A percentile compares a stretch with the other conserved stretches of the same genome.
Conservation (phyloP, 169 alveolate species). For the Eimeria necatrix region DNA sequence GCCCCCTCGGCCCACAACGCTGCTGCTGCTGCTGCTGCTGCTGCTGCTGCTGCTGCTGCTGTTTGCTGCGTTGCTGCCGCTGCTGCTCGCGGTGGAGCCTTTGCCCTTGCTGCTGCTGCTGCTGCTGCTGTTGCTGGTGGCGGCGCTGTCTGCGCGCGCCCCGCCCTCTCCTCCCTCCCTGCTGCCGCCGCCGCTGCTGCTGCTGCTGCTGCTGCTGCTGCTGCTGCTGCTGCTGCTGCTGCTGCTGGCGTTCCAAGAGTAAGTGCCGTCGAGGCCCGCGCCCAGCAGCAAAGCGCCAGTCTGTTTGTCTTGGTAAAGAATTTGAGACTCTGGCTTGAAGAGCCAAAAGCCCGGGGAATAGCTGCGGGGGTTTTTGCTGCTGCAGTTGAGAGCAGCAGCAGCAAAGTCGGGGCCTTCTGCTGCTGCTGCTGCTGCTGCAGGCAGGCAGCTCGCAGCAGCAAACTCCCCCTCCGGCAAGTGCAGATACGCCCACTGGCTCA, state of each 20-base stretch:
- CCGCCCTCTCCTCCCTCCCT: too few species aligned
- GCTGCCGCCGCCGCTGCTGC: neutral
- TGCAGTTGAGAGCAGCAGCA: constrained; percentile 80
- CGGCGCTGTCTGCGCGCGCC: neutral
- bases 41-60: too few species aligned
- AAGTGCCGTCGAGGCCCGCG: constrained; percentile 84
- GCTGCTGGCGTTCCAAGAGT: constrained; percentile 81
- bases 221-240: neutral
- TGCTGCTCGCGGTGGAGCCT: too few species aligned
- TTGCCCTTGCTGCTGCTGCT: neutral
- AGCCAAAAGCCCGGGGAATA: constrained; percentile 84
- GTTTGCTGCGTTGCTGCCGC: too few species aligned
- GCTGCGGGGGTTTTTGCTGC: constrained; percentile 70
- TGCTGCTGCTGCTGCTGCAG: neutral
- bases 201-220: neutral
- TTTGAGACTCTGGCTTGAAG: constrained; percentile 82
- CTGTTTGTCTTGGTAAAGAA: constrained; percentile 83
- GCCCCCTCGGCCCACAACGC: neutral
- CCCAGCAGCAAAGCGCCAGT: constrained; percentile 83
- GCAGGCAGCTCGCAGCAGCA: neutral
- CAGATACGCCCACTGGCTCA: constrained; percentile 82
- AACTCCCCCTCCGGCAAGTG: constrained; percentile 84
- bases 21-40: neutral
- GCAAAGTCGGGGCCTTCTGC: constrained; percentile 59
- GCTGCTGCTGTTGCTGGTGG: neutral